Evolutionary conservation across 2,329 filamentous ascomycete genomes (phyloP).

Genomic region (Fusarium sp.): DNA sequence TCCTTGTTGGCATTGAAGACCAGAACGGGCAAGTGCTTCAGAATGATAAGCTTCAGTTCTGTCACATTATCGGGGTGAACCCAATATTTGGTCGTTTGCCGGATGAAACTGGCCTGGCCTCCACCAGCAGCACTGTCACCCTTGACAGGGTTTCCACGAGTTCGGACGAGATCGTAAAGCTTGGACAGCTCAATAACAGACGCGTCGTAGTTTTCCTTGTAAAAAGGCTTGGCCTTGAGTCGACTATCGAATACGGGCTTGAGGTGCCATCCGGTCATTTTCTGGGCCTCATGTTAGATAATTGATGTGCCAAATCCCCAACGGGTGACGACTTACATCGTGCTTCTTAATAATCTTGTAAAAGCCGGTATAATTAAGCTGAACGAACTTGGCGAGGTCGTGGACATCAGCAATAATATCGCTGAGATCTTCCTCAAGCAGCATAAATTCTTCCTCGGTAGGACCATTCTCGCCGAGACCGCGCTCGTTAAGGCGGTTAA

Average conservation of each 20-base stretch:
- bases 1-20: constrained; percentile 99
- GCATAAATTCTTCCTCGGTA: constrained; percentile 90
- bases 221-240: constrained; percentile 96
- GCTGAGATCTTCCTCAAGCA: constrained; percentile 93
- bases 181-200: constrained; percentile 95
- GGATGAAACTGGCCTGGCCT: constrained; percentile 92
- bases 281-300: constrained; percentile 64
- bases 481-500: constrained; percentile 76
- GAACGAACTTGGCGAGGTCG: constrained; percentile 96
- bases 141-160: constrained; percentile 89
- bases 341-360: constrained; percentile 99
- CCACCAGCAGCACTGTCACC: constrained; percentile 93
- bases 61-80: constrained; percentile 98
- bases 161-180: constrained; percentile 94
- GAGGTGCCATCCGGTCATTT: constrained; percentile 93
- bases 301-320: not conserved
- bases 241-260: constrained; percentile 95
- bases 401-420: constrained; percentile 99
- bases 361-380: constrained; percentile 98
- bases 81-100: constrained; percentile 99
- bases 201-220: constrained; percentile 98
- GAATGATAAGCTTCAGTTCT: constrained; percentile 95
- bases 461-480: constrained; percentile 69
- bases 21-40: constrained; percentile 96
- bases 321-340: constrained; percentile 69